Evolutionary conservation across 106 monocot species (phyloP), one percentile per base, ranked within the genome.

Genomic region (Platanthera zijinensis): DNA sequence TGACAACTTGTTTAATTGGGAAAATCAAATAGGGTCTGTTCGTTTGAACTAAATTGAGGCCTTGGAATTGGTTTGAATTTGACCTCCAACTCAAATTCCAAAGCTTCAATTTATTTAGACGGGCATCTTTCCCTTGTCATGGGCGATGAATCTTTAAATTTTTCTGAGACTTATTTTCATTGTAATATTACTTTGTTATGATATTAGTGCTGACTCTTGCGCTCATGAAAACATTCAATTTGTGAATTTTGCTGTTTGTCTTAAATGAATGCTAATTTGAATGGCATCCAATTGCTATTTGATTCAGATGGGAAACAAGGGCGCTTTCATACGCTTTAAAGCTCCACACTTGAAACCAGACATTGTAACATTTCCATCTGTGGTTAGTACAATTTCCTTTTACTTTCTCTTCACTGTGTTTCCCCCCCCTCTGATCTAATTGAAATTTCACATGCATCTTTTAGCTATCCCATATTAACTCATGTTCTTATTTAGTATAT

Each of bases 241-340:
- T 64, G 8, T 64, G 17, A n/a, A 19, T 64, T 25, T 64, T 73
- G 10, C 51, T 51, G 11, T 50, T 30, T 50, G 7, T 11, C 6
- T 52, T 51, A 52, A 51, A 52, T 46, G 28, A 52, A 51, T 28
- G 9, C 52, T 32, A 4, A 12, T 66, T 66, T 32, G 25, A 30
- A 32, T 66, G 32, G 25, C 15, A 22, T 63, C 5, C 18, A 22
- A 66, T 32, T 66, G 18, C 32, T 53, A 30, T 78, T 79, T 85
- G 71, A 71, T 86, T 4, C 75, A 93, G 93, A 96, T 96, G 93
- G 96, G 96, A n/a, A 96, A 93, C 87, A 96, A 89, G 78, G 96
- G 96, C 69, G 96, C 96, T 52, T 87, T 87, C 50, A 91, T 93
- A 73, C 85, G 85, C 19, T 91, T 96, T 52, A 86, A 79, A 66